A percentile compares a stretch with the other conserved stretches of the same genome.
phyloP scores from a whole-genome alignment of 306 rosid species.

The Corylus americana region DNA sequence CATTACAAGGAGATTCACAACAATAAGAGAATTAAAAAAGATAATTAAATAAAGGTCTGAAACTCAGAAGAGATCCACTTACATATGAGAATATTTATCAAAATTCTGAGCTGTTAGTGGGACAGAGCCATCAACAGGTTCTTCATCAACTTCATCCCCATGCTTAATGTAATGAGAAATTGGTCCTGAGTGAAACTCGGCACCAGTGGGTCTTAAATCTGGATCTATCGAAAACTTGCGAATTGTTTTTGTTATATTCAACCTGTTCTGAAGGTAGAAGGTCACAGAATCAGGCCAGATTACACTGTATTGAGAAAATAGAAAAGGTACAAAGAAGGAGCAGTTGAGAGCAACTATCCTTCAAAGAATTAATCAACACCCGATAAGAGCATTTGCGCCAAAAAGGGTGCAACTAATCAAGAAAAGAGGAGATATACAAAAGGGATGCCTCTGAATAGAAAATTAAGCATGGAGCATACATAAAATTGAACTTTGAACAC shows the following conservation, averaged over 20 bases:
- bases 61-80: slow-evolving; percentile 45
- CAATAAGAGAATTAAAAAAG: neutral
- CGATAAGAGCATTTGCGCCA: neutral
- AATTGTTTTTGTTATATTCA: slow-evolving; percentile 89
- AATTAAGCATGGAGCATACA: neutral
- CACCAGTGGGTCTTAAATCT: slow-evolving; percentile 70
- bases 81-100: slow-evolving; percentile 71
- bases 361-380: neutral
- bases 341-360: slow-evolving; percentile 5
- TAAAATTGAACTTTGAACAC: neutral
- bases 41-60: slow-evolving; percentile 14
- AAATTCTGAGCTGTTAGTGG: slow-evolving; percentile 49
- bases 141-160: slow-evolving; percentile 77
- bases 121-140: slow-evolving; percentile 65
- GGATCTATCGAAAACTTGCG: slow-evolving; percentile 83
- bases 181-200: slow-evolving; percentile 85
- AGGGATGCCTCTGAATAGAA: neutral
- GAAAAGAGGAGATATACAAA: too few species aligned
- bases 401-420: neutral
- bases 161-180: slow-evolving; percentile 65
- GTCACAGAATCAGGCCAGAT: slow-evolving; percentile 35
- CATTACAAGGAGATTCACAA: neutral
- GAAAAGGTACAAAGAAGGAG: slow-evolving; percentile 18
- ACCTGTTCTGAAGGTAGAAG: slow-evolving; percentile 78
- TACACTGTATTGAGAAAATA: slow-evolving; percentile 11